Percentiles rank a stretch among this genome's conserved stretches.
phyloP scores from a whole-genome alignment of 2,329 filamentous ascomycete genomes.

The Zymoseptoria ardabiliae region DNA sequence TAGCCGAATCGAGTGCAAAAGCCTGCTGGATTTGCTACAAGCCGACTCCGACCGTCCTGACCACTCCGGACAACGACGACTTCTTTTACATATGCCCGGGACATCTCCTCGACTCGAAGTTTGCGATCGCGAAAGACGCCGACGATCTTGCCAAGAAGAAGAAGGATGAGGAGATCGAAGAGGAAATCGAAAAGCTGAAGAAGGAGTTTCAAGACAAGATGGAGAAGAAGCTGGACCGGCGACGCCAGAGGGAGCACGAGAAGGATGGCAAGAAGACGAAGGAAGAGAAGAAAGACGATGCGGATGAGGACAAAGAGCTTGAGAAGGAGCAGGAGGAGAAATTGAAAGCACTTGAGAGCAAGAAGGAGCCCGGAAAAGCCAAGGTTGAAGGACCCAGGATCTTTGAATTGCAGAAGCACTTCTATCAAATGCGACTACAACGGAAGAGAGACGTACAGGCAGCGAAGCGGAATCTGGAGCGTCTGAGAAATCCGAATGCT shows the following conservation, averaged over 20 bases:
- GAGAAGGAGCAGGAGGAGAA: slow-evolving; percentile 39
- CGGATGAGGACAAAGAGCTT: slow-evolving; percentile 36
- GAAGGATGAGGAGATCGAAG: slow-evolving; percentile 43
- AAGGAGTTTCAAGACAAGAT: slow-evolving; percentile 45
- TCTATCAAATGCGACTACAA: slow-evolving; percentile 78
- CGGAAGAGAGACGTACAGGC: slow-evolving; percentile 70
- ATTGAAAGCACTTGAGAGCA: slow-evolving; percentile 35
- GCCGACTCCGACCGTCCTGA: slow-evolving; percentile 75
- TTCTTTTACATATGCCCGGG: slow-evolving; percentile 76
- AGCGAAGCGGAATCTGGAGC: slow-evolving; percentile 73
- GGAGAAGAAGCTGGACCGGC: slow-evolving; percentile 36
- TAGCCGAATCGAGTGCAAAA: slow-evolving; percentile 76
- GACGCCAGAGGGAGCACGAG: slow-evolving; percentile 34
- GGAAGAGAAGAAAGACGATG: slow-evolving; percentile 73
- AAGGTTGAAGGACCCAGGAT: slow-evolving; percentile 62
- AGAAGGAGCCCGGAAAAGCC: slow-evolving; percentile 56
- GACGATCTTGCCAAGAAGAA: slow-evolving; percentile 52
- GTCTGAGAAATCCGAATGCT: slow-evolving; percentile 65
- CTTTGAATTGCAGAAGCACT: slow-evolving; percentile 81
- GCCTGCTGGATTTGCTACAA: slow-evolving; percentile 90
- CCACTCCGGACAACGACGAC: slow-evolving; percentile 86
- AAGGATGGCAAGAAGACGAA: slow-evolving; percentile 62
- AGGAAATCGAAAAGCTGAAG: slow-evolving; percentile 43
- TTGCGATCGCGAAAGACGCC: slow-evolving; percentile 65
- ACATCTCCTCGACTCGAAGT: slow-evolving; percentile 76